phyloP scores from a whole-genome alignment of 768 basidiomycete genomes.

The Tephrocybe sp. region DNA sequence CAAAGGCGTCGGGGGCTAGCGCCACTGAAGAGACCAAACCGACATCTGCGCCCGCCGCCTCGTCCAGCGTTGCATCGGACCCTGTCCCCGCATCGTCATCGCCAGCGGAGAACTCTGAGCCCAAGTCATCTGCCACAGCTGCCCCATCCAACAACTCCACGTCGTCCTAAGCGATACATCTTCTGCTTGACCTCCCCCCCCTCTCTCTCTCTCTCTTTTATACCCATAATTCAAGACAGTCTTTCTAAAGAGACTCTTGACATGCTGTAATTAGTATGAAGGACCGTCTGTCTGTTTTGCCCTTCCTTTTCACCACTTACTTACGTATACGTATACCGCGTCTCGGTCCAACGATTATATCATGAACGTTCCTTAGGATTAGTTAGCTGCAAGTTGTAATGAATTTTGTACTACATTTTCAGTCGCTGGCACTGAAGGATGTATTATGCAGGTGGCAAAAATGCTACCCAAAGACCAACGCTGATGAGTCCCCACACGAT shows the following conservation, averaged over 20 bases:
- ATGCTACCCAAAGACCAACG: slow-evolving; percentile 77
- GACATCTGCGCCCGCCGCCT: not conserved
- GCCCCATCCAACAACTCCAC: not conserved
- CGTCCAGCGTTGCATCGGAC: not conserved
- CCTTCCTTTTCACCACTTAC: not conserved
- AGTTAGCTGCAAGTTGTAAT: not conserved
- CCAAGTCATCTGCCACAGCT: not conserved
- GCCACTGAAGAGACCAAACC: not conserved
- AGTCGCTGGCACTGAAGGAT: too few species aligned
- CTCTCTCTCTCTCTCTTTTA: not conserved
- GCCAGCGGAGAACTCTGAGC: too few species aligned
- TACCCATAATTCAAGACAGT: not conserved
- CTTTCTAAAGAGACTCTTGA: not conserved
- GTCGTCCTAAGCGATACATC: not conserved
- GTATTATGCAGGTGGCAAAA: slow-evolving; percentile 84
- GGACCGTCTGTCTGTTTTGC: not conserved
- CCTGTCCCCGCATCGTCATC: too few species aligned
- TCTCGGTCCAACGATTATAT: not conserved
- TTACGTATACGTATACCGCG: not conserved
- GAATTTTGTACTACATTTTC: too few species aligned
- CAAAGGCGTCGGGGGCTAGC: not conserved
- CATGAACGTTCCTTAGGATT: not conserved
- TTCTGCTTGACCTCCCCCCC: not conserved
- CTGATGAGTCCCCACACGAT: slow-evolving; percentile 73
- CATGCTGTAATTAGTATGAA: too few species aligned